phyloP scores from a whole-genome alignment of 805 yeast species.

The Saccharomycopsis capsularis region DNA sequence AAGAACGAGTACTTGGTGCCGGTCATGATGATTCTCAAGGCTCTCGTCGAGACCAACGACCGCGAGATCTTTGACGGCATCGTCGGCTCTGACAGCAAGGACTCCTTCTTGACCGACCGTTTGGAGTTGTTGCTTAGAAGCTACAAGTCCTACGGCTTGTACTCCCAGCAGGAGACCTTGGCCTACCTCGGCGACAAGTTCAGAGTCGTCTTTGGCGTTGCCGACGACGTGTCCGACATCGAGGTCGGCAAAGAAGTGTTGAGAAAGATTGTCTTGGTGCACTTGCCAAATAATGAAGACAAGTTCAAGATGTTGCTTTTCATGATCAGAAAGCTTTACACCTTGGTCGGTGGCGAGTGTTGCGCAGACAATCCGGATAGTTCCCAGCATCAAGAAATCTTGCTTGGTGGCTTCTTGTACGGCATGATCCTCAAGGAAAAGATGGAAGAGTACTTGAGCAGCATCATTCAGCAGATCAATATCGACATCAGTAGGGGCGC shows the following conservation, averaged over 20 bases:
- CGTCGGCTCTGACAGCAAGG: slow-evolving; percentile 77
- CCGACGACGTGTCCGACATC: slow-evolving; percentile 80
- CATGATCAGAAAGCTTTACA: slow-evolving; percentile 92
- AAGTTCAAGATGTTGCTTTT: slow-evolving; percentile 83
- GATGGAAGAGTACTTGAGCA: slow-evolving; percentile 83
- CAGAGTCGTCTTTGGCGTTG: slow-evolving; percentile 84
- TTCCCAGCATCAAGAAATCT: slow-evolving; percentile 95
- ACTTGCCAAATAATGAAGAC: slow-evolving; percentile 64
- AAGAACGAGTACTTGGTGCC: slow-evolving; percentile 94
- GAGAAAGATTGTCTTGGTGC: slow-evolving; percentile 81
- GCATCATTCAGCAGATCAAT: slow-evolving; percentile 64
- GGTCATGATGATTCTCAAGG: slow-evolving; percentile 85
- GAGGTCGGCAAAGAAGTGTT: slow-evolving; percentile 87
- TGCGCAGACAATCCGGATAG: slow-evolving; percentile 98
- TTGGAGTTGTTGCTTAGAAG: slow-evolving; percentile 85
- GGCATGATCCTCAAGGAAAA: slow-evolving; percentile 97
- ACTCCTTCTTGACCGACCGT: slow-evolving; percentile 97
- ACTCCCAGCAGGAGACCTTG: slow-evolving; percentile 80
- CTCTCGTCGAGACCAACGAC: slow-evolving; percentile 83
- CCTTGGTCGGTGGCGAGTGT: slow-evolving; percentile 95
- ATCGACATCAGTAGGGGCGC: slow-evolving; percentile 74
- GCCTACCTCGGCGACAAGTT: slow-evolving; percentile 95
- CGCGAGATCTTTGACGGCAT: slow-evolving; percentile 95
- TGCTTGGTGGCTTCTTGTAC: slow-evolving; percentile 91
- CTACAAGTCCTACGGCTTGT: slow-evolving; percentile 71